Percentiles rank a stretch among this genome's conserved stretches.
Conservation (phyloP, 148 eudicot genomes). For the Polygonum maritimum region DNA sequence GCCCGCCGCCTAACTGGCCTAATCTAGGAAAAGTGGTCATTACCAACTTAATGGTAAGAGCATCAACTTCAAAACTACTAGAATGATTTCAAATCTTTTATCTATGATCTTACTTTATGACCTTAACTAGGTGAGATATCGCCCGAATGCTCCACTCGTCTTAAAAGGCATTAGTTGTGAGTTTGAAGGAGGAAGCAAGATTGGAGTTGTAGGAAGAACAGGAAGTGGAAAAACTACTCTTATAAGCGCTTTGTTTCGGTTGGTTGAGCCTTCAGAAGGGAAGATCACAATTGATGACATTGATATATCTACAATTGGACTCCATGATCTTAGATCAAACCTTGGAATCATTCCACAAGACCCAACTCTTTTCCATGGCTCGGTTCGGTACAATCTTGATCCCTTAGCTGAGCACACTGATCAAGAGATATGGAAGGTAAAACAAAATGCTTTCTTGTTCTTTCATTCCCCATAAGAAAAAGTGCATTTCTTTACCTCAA, state of each 20-base stretch:
- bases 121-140: constrained; percentile 34
- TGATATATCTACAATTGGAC: constrained; percentile 34
- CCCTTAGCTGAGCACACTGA: constrained; percentile 45
- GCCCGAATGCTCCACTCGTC: constrained; percentile 38
- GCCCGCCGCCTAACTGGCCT: constrained; percentile 37
- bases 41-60: constrained; percentile 27
- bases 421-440: constrained; percentile 47
- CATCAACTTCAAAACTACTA: neutral
- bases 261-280: constrained; percentile 51
- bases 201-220: constrained; percentile 58
- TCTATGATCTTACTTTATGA: neutral
- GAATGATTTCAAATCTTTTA: neutral
- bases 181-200: constrained; percentile 41
- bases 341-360: constrained; percentile 57
- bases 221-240: constrained; percentile 60
- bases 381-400: constrained; percentile 47
- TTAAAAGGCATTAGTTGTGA: constrained; percentile 39
- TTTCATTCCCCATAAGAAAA: too few relatives aligned
- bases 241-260: constrained; percentile 42
- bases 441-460: too few relatives aligned
- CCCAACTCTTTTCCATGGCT: constrained; percentile 42
- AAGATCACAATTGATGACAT: constrained; percentile 37
- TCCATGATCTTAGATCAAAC: constrained; percentile 52
- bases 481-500: too few relatives aligned
- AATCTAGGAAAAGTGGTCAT: constrained; percentile 32